phyloP scores from a whole-genome alignment of 192 early-diverging fungal genomes.

The Gonapodya sp. region DNA sequence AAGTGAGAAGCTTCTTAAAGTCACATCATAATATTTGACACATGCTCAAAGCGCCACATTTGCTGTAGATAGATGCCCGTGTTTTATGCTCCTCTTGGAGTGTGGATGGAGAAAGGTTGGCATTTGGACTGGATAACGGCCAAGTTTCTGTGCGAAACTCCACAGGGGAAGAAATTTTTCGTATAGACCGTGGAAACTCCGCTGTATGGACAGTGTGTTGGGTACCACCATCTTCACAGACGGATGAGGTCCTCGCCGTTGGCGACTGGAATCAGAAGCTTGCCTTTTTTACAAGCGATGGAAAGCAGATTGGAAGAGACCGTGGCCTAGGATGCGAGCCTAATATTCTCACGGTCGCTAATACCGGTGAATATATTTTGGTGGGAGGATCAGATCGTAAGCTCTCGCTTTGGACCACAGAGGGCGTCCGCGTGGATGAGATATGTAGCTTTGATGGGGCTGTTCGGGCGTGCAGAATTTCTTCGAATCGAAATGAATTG shows the following conservation, averaged over 20 bases:
- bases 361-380: slow-evolving; percentile 37
- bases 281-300: slow-evolving; percentile 40
- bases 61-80: slow-evolving; percentile 37
- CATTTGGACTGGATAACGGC: slow-evolving; percentile 47
- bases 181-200: slow-evolving; percentile 36
- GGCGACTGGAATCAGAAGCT: slow-evolving; percentile 47
- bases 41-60: too few species aligned
- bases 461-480: slow-evolving; percentile 44
- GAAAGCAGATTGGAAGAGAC: slow-evolving; percentile 49
- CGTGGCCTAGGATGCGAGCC: slow-evolving; percentile 41
- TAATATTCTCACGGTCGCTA: slow-evolving; percentile 31
- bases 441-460: slow-evolving; percentile 36
- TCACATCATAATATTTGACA: too few species aligned
- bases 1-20: too few species aligned
- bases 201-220: slow-evolving; percentile 47
- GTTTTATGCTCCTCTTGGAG: slow-evolving; percentile 40
- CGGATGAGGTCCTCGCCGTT: slow-evolving; percentile 38
- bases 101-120: slow-evolving; percentile 44
- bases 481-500: slow-evolving; percentile 33
- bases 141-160: slow-evolving; percentile 38
- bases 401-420: slow-evolving; percentile 42
- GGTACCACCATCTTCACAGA: slow-evolving; percentile 30
- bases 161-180: slow-evolving; percentile 41
- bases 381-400: slow-evolving; percentile 45
- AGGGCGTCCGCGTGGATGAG: slow-evolving; percentile 36